Evolutionary conservation across 371 early-diverging fungal genomes (phyloP), one percentile per base, ranked within the genome.

Genomic region (Lichtheimia ramosa): DNA sequence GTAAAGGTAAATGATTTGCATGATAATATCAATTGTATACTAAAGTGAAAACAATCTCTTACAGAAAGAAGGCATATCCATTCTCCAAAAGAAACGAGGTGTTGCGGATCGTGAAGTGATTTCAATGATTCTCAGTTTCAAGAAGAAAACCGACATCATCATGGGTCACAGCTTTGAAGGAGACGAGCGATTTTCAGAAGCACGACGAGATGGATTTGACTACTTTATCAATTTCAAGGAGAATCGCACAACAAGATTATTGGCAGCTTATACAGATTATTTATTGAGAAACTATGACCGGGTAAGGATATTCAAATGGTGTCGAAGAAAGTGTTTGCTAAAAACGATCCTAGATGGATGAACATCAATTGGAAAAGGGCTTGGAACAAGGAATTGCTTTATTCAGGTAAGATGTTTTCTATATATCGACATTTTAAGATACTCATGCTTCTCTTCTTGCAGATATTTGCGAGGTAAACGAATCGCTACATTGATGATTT

Each of bases 171-270:
- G 91, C 43, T 97, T 96, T 74, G 77, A 83, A 43, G 74, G 64
- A 27, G 84, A 86, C 58, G 80, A 85, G 6, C 68, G 61, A 41
- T 91, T 96, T 61, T 70, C 71, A 3, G 71, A 89, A 15, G 82
- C 92, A 3, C 63, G 91, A 55, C 89, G 90, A 43, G 91, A 92
- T 51, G 84, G 92, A 8, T 94, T 94, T 69, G 94, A 92, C 50
- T 71, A 77, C 10, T 92, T 94, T 58, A 88, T 97, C 61, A 95
- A 95, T 63, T 67, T 87, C 12, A 73, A 92, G 23, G 86, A 87
- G 52, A 92, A 89, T 70, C 91, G 90, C 65, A 93, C 93, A 1
- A 90, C 94, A 1, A 92, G 92, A 73, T 61, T 94, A 48, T 83
- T 97, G 53, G 75, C 79, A 2, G 66, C 66, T 20, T 59, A 76